Conservation (phyloP, 129 eudicot genomes). For the Deinandra increscens region DNA sequence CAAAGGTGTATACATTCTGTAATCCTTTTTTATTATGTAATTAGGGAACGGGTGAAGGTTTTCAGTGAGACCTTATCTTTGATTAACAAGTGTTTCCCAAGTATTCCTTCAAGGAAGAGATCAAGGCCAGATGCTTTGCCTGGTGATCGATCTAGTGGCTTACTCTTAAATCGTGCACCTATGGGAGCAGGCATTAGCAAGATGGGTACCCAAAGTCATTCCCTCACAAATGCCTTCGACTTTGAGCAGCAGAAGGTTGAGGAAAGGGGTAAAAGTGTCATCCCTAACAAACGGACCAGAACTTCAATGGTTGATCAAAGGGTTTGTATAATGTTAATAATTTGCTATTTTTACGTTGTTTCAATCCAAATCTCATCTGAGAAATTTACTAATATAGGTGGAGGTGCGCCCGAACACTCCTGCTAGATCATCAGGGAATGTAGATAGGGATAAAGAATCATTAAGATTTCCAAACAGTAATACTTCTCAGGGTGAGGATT, state of each 20-base stretch:
- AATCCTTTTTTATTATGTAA: neutral
- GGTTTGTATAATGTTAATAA: constrained; percentile 38
- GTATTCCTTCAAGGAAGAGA: constrained; percentile 80
- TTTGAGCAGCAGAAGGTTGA: constrained; percentile 70
- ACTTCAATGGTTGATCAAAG: constrained; percentile 68
- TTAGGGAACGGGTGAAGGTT: constrained; percentile 83
- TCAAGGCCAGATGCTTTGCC: constrained; percentile 64
- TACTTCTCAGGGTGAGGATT: constrained; percentile 50
- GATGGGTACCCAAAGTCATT: constrained; percentile 54
- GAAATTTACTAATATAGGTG: constrained; percentile 38
- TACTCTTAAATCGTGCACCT: constrained; percentile 56
- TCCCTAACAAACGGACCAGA: constrained; percentile 77
- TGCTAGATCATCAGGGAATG: constrained; percentile 53
- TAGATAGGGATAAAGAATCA: constrained; percentile 62
- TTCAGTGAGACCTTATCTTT: constrained; percentile 72
- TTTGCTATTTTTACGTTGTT: neutral
- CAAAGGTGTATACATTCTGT: constrained; percentile 3
- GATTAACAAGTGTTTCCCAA: constrained; percentile 73
- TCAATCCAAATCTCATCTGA: neutral
- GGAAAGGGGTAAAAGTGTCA: constrained; percentile 60
- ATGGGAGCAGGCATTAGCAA: constrained; percentile 37
- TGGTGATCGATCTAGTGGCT: constrained; percentile 58
- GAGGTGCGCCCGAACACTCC: constrained; percentile 60
- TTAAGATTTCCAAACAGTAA: constrained; percentile 42
- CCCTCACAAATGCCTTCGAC: constrained; percentile 44